A percentile compares a stretch with the other conserved stretches of the same genome.
Conservation (phyloP, 352 stramenopile species). For the Pythium brachiatum region DNA sequence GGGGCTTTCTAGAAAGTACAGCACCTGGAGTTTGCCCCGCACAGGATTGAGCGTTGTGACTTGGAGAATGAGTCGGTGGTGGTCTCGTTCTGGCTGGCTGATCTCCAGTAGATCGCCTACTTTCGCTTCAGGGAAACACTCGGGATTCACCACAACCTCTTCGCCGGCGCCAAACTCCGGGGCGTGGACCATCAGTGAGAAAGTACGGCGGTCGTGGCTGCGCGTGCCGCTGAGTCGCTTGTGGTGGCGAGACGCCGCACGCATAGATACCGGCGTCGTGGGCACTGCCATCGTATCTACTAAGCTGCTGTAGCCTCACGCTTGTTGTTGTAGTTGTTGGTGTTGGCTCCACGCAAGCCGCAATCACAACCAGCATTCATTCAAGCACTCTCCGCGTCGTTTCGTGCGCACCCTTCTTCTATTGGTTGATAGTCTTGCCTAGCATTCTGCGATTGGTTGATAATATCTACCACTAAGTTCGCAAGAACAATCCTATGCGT, state of each 20-base stretch:
- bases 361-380: too few species aligned
- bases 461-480: neutral
- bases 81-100: constrained; percentile 46
- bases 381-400: too few species aligned
- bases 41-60: constrained; percentile 62
- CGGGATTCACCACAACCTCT: constrained; percentile 74
- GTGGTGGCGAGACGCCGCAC: constrained; percentile 15
- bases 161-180: constrained; percentile 66
- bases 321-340: too few species aligned
- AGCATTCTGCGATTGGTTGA: constrained; percentile 1
- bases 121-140: constrained; percentile 62
- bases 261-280: neutral
- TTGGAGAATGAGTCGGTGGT: constrained; percentile 63
- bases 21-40: constrained; percentile 62
- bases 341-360: too few species aligned
- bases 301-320: too few species aligned
- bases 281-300: neutral
- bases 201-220: constrained; percentile 31
- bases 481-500: neutral
- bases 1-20: neutral
- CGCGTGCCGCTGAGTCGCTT: constrained; percentile 33
- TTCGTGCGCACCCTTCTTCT: neutral
- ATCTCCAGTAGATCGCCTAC: constrained; percentile 58
- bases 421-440: too few species aligned
- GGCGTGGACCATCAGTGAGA: constrained; percentile 71